Percentiles rank a stretch among this genome's conserved stretches.
phyloP scores from a whole-genome alignment of 495 filamentous ascomycete species.

The Podospora bellae-mahoneyi region DNA sequence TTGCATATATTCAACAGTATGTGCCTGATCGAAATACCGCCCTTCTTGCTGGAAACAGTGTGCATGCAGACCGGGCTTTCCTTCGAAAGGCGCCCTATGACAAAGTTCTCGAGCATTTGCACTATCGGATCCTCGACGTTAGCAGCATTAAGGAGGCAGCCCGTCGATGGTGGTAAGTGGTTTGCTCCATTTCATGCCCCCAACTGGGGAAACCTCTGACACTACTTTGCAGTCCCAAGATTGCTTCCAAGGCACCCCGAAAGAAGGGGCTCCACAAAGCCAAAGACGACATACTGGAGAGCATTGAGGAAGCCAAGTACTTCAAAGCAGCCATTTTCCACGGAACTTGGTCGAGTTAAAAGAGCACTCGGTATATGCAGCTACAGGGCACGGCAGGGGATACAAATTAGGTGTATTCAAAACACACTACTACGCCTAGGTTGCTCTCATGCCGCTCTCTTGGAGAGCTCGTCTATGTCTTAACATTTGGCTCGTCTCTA shows the following conservation, averaged over 20 bases:
- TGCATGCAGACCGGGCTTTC: conserved; percentile 87
- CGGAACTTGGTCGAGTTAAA: not conserved
- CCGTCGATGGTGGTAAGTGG: conserved; percentile 64
- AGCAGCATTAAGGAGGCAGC: conserved; percentile 87
- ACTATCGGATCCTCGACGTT: conserved; percentile 89
- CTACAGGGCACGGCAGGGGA: not conserved
- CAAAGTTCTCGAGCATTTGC: conserved; percentile 67
- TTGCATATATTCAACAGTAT: conserved; percentile 70
- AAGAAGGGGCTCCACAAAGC: conserved; percentile 82
- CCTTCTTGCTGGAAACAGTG: conserved; percentile 84
- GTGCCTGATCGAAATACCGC: conserved; percentile 62
- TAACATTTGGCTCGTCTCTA: conserved; percentile 88
- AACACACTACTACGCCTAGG: not conserved
- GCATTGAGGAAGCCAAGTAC: conserved; percentile 84
- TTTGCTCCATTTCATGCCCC: not conserved
- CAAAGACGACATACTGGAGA: conserved; percentile 86
- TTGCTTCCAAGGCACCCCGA: conserved; percentile 48
- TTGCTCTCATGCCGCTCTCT: not conserved
- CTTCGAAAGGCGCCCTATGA: conserved; percentile 70
- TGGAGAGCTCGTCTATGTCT: conserved; percentile 58
- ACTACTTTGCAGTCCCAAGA: conserved; percentile 17
- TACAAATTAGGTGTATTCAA: not conserved
- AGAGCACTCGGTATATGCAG: no score
- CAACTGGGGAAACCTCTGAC: not conserved
- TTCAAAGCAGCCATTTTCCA: conserved; percentile 67